phyloP scores from a whole-genome alignment of 2,329 filamentous ascomycete species.

The Rhytidhysteron rufulum region DNA sequence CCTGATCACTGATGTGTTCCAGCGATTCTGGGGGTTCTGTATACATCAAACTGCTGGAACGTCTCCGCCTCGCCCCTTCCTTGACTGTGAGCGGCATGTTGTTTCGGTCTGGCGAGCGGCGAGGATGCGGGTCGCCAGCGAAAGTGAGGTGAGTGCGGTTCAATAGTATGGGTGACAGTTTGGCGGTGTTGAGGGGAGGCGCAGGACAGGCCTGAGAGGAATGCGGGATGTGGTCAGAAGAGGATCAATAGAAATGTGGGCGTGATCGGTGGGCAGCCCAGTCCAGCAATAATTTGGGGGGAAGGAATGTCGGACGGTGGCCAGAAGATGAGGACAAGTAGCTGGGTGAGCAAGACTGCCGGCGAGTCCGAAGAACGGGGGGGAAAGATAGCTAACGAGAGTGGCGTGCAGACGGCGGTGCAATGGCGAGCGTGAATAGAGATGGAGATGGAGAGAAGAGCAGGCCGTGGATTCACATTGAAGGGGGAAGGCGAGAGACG shows the following conservation, averaged over 20 bases:
- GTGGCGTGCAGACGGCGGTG: not conserved
- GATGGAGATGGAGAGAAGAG: constrained; percentile 1
- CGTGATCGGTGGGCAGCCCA: constrained; percentile 9
- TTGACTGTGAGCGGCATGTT: constrained; percentile 33
- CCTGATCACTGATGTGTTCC: constrained; percentile 96
- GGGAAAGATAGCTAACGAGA: constrained; percentile 16
- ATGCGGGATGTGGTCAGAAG: constrained; percentile 4
- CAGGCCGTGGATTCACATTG: too few relatives aligned
- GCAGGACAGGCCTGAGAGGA: constrained; percentile 2
- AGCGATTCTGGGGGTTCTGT: constrained; percentile 94
- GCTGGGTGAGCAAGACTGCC: constrained; percentile 27
- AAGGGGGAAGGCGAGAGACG: too few relatives aligned
- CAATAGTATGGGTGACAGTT: constrained; percentile 90
- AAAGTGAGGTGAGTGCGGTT: constrained; percentile 76
- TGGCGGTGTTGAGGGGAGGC: constrained; percentile 68
- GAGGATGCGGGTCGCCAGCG: constrained; percentile 68
- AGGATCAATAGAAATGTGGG: constrained; percentile 4
- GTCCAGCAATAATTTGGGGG: constrained; percentile 9
- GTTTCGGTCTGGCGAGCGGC: constrained; percentile 14
- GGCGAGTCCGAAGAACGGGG: constrained; percentile 22
- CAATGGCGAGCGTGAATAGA: constrained; percentile 11
- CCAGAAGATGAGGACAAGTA: constrained; percentile 23
- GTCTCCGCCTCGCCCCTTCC: constrained; percentile 72
- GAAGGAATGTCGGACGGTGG: too few relatives aligned
- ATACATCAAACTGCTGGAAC: constrained; percentile 98